Base-by-base conservation (phyloP, 192 early-diverging fungal species). In the Helicostylum pulchrum region DNA sequence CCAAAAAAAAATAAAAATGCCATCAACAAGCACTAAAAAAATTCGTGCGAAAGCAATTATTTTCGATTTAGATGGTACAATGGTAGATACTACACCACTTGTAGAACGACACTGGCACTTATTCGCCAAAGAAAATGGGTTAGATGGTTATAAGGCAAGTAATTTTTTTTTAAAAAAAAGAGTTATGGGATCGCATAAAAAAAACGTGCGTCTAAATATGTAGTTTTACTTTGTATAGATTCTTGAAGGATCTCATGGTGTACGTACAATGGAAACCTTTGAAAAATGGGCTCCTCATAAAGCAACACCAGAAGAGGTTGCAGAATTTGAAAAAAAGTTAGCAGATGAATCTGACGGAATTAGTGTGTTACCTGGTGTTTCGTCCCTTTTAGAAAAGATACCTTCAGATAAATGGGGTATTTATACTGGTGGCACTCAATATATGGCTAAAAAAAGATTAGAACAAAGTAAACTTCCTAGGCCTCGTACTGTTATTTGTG, bases 31-130 rank as follows among this genome's bases (percentile, higher is more conserved):
- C 9, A 39, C 31, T 19, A 6, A 19, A 17, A 26, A 56, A 17
- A 39, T 34, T 36, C 30, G 14, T 2, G 45, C 61, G 15, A 70
- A 76, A 58, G 69, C 64, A 0, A 53, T 76, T 48, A 43, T 76
- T 20, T 76, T 76, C 49, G 74, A 76, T 47, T 53, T 76, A 64
- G 81, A 83, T 51, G 78, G 78, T 34, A 83, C 81, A 10, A 51
- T 83, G 15, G 72, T 83, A 60, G 81, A 83, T 53, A 83, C 81
- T 0, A 83, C 78, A 8, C 68, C 62, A 19, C 62, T 78, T 23
- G 78, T 83, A 9, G 74, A 78, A 43, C 71, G 67, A 30, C 71
- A 80, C 42, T 83, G 81, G 81, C 62, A 67, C 8, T 11, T 47
- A n/a, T 80, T 73, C 72, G 77, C 76, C 23, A 32, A 48, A 7